Conservation (phyloP, 768 basidiomycete species). For the Termitomyces sp. region DNA sequence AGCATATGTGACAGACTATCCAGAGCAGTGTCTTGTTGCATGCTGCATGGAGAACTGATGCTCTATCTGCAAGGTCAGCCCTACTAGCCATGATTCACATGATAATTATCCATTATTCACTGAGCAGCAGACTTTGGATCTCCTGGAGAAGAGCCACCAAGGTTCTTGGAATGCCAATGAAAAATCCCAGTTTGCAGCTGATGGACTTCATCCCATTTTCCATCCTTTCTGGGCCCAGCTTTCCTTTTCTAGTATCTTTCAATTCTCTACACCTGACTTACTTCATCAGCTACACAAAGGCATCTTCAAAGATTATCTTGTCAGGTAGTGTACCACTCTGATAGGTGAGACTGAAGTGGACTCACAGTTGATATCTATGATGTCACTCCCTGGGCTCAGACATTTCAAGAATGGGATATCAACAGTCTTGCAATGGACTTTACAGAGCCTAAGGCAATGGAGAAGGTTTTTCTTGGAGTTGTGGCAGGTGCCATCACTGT, state of each 20-base stretch:
- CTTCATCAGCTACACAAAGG: constrained; percentile 51
- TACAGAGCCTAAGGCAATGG: background rate
- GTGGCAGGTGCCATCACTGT: no score
- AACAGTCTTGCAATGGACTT: no score
- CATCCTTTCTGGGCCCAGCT: constrained; percentile 5
- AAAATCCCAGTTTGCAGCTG: no score
- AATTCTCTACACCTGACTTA: constrained; percentile 36
- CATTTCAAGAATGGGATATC: background rate
- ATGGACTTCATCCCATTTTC: no score
- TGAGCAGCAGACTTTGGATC: background rate
- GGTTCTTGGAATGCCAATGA: background rate
- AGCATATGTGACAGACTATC: no score
- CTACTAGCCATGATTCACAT: background rate
- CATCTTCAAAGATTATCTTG: constrained; percentile 41
- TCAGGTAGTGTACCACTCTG: constrained; percentile 26
- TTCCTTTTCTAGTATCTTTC: constrained; percentile 31
- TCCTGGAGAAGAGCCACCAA: background rate
- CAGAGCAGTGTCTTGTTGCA: background rate
- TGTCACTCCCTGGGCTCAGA: constrained; percentile 12
- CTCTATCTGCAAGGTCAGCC: background rate
- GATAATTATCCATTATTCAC: background rate
- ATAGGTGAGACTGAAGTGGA: constrained; percentile 29
- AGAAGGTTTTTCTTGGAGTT: no score
- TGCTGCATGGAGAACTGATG: background rate
- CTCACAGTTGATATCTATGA: constrained; percentile 27